Percentiles rank a stretch among this genome's conserved stretches.
phyloP scores from a whole-genome alignment of 2,329 filamentous ascomycete species.

The Venturia effusa region DNA sequence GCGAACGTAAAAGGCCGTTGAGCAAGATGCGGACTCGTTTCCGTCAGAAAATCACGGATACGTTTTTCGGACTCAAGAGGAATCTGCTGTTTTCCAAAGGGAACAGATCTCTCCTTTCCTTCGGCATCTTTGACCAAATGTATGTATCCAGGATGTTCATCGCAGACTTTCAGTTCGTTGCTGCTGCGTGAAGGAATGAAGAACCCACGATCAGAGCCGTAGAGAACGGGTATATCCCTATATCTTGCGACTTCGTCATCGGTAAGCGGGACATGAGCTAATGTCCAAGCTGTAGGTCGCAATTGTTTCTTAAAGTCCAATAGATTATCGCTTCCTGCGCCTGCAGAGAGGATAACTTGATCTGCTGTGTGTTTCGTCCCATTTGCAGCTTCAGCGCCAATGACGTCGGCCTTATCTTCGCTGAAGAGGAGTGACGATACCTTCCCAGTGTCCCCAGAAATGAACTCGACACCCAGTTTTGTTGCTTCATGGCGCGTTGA shows the following conservation, averaged over 20 bases:
- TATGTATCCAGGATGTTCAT: slow-evolving; percentile 47
- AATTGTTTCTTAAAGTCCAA: slow-evolving; percentile 42
- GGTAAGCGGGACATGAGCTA: slow-evolving; percentile 41
- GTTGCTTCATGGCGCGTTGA: slow-evolving; percentile 35
- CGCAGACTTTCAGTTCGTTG: slow-evolving; percentile 39
- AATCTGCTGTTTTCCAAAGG: slow-evolving; percentile 36
- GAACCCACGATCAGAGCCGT: slow-evolving; percentile 39
- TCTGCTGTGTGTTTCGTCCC: slow-evolving; percentile 31
- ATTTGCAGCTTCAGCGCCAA: slow-evolving; percentile 34
- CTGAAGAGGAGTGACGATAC: slow-evolving; percentile 30
- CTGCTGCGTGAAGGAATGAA: slow-evolving; percentile 39
- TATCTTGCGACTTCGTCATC: slow-evolving; percentile 34
- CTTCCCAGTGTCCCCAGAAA: slow-evolving; percentile 31
- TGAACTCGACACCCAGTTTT: slow-evolving; percentile 36
- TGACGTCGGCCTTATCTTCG: slow-evolving; percentile 23
- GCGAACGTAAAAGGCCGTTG: slow-evolving; percentile 39
- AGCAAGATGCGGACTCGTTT: slow-evolving; percentile 43
- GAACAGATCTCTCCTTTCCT: slow-evolving; percentile 25
- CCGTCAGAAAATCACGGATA: slow-evolving; percentile 37
- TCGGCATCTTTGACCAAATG: slow-evolving; percentile 29
- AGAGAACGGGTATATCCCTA: slow-evolving; percentile 38
- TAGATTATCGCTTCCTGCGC: slow-evolving; percentile 36
- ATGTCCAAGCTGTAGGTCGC: slow-evolving; percentile 43
- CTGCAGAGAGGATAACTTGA: slow-evolving; percentile 38
- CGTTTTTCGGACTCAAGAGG: slow-evolving; percentile 37